Evolutionary conservation across 2,329 filamentous ascomycete genomes (phyloP).

Genomic region (Fusarium foetens): DNA sequence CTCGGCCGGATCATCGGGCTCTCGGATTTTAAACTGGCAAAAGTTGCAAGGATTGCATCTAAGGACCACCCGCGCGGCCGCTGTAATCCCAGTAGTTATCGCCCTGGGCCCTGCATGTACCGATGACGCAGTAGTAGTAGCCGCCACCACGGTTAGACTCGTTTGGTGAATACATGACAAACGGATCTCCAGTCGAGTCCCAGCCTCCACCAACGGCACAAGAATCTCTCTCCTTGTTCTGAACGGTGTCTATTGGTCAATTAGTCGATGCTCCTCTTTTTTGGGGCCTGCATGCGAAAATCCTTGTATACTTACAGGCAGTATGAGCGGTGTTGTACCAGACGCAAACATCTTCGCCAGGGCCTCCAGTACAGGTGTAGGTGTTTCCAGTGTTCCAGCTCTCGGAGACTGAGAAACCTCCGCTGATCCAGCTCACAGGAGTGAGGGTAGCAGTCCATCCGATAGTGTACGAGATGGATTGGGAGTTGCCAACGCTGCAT

Average conservation of each 20-base stretch:
- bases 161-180: background rate
- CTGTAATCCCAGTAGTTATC: constrained; percentile 3
- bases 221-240: background rate
- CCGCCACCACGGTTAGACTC: background rate
- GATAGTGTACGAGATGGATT: background rate
- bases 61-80: constrained; percentile 1
- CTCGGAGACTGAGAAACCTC: background rate
- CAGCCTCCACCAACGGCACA: background rate
- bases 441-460: background rate
- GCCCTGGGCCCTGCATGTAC: background rate
- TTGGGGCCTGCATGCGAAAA: background rate
- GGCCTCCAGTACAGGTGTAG: background rate
- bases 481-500: background rate
- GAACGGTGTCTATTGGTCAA: background rate
- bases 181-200: background rate
- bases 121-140: constrained; percentile 9
- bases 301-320: background rate
- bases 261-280: background rate
- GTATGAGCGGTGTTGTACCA: constrained; percentile 6
- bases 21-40: background rate
- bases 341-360: background rate
- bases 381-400: background rate
- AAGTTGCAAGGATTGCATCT: background rate
- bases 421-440: background rate
- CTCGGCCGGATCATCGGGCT: background rate